Percentiles rank a stretch among this genome's conserved stretches.
Evolutionary conservation across 495 filamentous ascomycete genomes (phyloP).

Genomic region (Trichoderma gamsii): DNA sequence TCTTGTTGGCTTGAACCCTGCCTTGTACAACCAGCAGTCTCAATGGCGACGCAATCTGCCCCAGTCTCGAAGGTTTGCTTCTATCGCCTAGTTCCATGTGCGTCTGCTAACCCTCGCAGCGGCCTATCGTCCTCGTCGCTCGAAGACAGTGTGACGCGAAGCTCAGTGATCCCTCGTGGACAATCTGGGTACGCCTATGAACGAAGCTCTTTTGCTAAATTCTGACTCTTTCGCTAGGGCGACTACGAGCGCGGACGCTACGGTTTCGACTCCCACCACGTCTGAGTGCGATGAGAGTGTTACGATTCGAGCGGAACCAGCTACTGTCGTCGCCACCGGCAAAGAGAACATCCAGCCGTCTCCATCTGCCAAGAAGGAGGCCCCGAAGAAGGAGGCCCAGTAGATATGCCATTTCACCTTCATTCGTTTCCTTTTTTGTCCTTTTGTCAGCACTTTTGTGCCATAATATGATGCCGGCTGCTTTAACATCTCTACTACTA

Average conservation of each 20-base stretch:
- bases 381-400: constrained; percentile 12
- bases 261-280: constrained; percentile 24
- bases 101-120: background rate
- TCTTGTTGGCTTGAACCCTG: constrained; percentile 45
- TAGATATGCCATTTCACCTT: background rate
- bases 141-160: constrained; percentile 2
- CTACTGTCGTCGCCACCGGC: constrained; percentile 32
- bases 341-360: constrained; percentile 46
- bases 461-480: background rate
- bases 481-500: constrained; percentile 3
- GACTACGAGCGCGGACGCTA: constrained; percentile 17
- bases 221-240: constrained; percentile 23
- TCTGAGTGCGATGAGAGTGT: constrained; percentile 42
- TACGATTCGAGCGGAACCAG: constrained; percentile 45
- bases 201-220: constrained; percentile 16
- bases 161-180: constrained; percentile 8
- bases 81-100: background rate
- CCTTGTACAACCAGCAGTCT: constrained; percentile 29
- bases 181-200: constrained; percentile 15
- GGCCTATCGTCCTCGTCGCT: constrained; percentile 6
- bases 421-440: constrained; percentile 2
- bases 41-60: constrained; percentile 12
- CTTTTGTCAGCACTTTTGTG: background rate
- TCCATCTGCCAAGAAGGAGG: constrained; percentile 41
- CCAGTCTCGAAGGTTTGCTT: constrained; percentile 8